phyloP scores from a whole-genome alignment of 1,139 yeast species.

The Pichia terricola region DNA sequence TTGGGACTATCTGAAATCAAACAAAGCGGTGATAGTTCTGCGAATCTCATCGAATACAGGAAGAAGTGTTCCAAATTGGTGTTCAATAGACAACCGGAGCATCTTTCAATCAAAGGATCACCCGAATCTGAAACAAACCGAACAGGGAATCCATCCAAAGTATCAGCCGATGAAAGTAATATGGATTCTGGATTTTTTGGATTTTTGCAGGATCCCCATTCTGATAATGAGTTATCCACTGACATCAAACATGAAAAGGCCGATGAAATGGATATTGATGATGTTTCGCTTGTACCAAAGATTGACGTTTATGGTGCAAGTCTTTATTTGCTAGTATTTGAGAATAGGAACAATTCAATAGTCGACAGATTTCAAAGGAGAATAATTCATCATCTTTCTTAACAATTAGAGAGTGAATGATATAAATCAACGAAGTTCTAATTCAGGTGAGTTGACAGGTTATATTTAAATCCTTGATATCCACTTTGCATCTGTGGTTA shows the following conservation, averaged over 20 bases:
- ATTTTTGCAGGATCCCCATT: conserved; percentile 21
- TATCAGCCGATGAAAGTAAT: neutral
- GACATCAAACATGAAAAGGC: conserved; percentile 6
- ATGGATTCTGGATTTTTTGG: conserved; percentile 22
- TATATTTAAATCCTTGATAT: no score
- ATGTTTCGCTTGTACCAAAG: neutral
- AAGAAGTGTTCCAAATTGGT: neutral
- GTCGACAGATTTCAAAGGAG: conserved; percentile 5
- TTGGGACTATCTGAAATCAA: conserved; percentile 3
- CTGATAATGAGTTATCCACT: conserved; percentile 7
- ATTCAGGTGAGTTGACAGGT: no score
- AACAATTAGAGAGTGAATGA: no score
- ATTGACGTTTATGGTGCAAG: conserved; percentile 7
- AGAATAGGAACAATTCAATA: conserved; percentile 1
- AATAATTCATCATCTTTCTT: conserved; percentile 8
- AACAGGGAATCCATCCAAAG: neutral
- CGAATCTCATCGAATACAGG: neutral
- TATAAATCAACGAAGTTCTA: no score
- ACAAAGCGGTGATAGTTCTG: conserved; percentile 5
- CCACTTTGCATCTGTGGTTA: no score
- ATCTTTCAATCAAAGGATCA: neutral
- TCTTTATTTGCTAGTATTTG: conserved; percentile 6
- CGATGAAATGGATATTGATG: conserved; percentile 8
- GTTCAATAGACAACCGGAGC: conserved; percentile 2
- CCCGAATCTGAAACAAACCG: neutral